Conservation (phyloP, 1,284 basidiomycete genomes). For the Trichosporon coremiiforme region DNA sequence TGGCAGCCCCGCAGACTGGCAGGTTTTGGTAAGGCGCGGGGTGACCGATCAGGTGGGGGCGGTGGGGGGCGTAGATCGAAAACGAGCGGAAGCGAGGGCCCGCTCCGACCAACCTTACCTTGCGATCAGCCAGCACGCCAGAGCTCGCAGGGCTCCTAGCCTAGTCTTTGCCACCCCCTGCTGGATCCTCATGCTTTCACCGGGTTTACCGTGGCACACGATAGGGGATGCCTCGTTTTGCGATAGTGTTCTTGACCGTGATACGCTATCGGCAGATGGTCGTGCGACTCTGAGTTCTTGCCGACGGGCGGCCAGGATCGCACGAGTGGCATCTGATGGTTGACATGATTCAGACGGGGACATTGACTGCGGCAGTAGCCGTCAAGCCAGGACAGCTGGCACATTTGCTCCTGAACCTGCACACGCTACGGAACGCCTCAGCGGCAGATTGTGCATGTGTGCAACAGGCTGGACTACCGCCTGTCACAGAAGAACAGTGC, state of each 20-base stretch:
- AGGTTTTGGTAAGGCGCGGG: background rate
- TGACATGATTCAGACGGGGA: background rate
- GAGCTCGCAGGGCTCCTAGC: no score
- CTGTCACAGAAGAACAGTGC: no score
- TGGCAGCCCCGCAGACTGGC: background rate
- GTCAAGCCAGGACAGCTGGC: background rate
- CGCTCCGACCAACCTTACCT: background rate
- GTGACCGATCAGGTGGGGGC: background rate
- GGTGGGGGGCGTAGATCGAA: background rate
- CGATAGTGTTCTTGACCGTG: background rate
- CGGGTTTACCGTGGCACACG: background rate
- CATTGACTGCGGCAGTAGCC: background rate
- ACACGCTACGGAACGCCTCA: background rate
- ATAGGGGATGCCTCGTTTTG: background rate
- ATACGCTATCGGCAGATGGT: background rate
- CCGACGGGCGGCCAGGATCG: background rate
- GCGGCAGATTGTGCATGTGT: background rate
- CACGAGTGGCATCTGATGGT: background rate
- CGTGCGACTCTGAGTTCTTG: background rate
- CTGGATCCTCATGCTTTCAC: background rate
- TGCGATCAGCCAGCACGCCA: background rate
- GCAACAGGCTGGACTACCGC: background rate
- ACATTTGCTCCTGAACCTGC: background rate
- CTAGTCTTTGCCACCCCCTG: no score
- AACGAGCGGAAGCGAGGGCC: background rate